Evolutionary conservation across 2,329 filamentous ascomycete genomes (phyloP), one percentile per base, ranked within the genome.

Genomic region (Colletotrichum theobromicola): DNA sequence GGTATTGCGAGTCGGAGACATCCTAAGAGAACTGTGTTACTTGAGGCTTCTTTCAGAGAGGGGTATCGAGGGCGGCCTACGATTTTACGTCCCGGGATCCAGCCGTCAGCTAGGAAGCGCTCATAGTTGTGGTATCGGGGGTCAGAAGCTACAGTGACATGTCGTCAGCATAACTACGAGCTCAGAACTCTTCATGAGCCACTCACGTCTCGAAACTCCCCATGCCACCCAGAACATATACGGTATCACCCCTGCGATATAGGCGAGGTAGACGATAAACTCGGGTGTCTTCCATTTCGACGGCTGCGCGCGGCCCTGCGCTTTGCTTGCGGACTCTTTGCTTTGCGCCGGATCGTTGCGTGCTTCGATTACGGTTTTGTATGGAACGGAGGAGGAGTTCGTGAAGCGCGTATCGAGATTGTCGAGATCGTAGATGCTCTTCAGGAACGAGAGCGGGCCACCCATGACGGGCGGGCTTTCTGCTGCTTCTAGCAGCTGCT

Each of bases 191-290:
- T 50, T 13, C 15, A 32, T 32, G 8, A 37, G 5, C 15, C 53
- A 87, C 88, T 72, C 84, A 96, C 96, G 90, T 85, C 93, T 90
- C 28, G 97, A 99, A 60, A 98, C 95, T 84, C 94, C 91, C 78
- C 95, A 94, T 12, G 94, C 93, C n/a, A 93, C 88, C 87, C 95
- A 98, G 85, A 98, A 95, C 96, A 99, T 99, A 79, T 92, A 90
- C 10, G 95, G 95, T 30, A 98, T 88, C 70, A 88, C 88, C 7
- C 90, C 81, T 34, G 89, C 76, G 79, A 98, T 90, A 77, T 94
- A 84, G 24, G 93, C 62, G 78, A 93, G 94, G 86, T 99, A 98
- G 68, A 95, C 79, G 82, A 91, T 93, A 86, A 97, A 98, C 85
- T 99, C 97, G 4, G 90, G 89, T 0, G 95, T 97, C 28, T 89